Evolutionary conservation across 768 basidiomycete species (phyloP).

Genomic region (Suillus occidentalis): DNA sequence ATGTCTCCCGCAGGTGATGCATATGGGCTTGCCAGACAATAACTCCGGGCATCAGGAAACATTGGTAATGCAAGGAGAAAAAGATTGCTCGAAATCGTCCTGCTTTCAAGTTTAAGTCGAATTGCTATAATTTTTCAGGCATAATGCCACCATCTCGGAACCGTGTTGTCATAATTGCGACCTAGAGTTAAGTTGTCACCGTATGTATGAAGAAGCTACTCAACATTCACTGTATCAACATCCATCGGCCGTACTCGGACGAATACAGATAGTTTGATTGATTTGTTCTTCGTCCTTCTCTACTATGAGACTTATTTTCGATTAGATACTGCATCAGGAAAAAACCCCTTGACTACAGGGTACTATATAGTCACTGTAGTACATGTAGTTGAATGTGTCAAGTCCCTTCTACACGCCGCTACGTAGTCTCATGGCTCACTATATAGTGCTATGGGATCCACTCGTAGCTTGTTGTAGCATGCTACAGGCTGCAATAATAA

Average conservation of each 20-base stretch:
- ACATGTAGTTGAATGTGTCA: too few species aligned
- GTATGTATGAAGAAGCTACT: not conserved
- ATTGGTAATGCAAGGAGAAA: not conserved
- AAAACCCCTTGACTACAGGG: too few species aligned
- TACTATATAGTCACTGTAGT: too few species aligned
- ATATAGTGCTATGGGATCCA: too few species aligned
- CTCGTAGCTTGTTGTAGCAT: too few species aligned
- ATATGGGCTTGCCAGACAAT: not conserved
- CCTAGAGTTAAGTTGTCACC: not conserved
- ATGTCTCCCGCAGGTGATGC: not conserved
- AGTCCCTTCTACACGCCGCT: too few species aligned
- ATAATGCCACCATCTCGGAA: not conserved
- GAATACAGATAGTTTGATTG: not conserved
- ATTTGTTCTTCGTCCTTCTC: not conserved
- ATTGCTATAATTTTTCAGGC: not conserved
- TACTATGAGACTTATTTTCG: not conserved
- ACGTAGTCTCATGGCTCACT: too few species aligned
- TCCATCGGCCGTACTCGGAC: not conserved
- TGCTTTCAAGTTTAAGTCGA: not conserved
- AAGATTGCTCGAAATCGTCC: not conserved
- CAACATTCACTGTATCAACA: not conserved
- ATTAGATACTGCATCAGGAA: too few species aligned
- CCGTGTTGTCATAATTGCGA: not conserved
- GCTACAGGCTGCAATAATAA: too few species aligned
- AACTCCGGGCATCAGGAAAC: not conserved